Conservation (phyloP, 2,329 filamentous ascomycete genomes). For the Thyridium curvatum region DNA sequence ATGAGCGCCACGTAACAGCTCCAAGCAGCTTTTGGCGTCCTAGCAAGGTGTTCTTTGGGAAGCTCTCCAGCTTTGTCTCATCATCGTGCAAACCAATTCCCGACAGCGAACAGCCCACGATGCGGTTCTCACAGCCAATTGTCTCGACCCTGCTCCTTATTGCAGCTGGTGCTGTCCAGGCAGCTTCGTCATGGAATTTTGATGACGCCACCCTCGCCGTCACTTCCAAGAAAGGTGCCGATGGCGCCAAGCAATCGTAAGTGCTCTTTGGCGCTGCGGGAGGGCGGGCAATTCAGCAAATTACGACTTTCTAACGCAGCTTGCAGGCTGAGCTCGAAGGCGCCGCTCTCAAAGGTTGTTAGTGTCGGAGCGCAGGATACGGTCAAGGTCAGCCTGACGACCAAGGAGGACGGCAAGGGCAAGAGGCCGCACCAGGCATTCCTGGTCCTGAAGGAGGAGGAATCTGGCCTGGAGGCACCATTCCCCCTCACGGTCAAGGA, state of each 20-base stretch:
- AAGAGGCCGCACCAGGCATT: conserved; percentile 94
- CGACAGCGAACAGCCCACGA: conserved; percentile 11
- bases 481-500: conserved; percentile 82
- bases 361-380: conserved; percentile 62
- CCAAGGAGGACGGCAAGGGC: conserved; percentile 68
- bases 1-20: conserved; percentile 6
- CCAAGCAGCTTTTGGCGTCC: background rate
- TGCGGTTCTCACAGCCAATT: conserved; percentile 34
- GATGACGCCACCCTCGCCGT: conserved; percentile 65
- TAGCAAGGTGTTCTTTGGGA: conserved; percentile 7
- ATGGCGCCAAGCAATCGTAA: conserved; percentile 61
- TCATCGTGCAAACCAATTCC: background rate
- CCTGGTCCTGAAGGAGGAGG: conserved; percentile 69
- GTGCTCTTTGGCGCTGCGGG: no score
- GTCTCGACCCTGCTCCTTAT: conserved; percentile 37
- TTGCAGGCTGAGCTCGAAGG: conserved; percentile 50
- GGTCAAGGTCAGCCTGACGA: conserved; percentile 76
- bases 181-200: conserved; percentile 63
- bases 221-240: conserved; percentile 56
- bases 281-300: no score
- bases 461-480: conserved; percentile 75
- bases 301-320: background rate
- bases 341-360: conserved; percentile 57
- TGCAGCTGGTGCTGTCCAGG: conserved; percentile 43
- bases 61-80: background rate